Base-by-base conservation (phyloP, 306 rosid genomes). In the Quillaja saponaria region DNA sequence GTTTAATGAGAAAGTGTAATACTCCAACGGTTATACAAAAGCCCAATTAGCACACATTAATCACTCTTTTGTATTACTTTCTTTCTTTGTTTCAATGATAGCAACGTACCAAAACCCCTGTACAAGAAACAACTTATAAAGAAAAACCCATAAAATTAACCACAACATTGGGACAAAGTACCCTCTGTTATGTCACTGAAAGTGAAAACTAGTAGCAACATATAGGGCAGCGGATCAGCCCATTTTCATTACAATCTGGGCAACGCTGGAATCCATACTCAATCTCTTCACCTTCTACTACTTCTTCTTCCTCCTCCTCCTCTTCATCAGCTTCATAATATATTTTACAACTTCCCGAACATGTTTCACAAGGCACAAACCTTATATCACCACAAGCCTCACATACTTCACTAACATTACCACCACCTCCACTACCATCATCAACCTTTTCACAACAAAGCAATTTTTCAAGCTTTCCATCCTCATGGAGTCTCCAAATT, bases 331-430 rank as follows among this genome's bases (percentile, higher is more conserved):
- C 78, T 67, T 83, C 96, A 65, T 81, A 81, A 45, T 84, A 92
- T 25, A 89, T 81, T 77, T 92, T 92, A 74, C 99, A 92, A 71
- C 99, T 92, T 46, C 99, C 99, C n/a, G 64, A 76, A 51, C 99
- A 89, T 13, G 91, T 81, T 72, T 83, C 87, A 69, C 99, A 92
- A 19, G 95, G 99, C 73, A 89, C 84, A 80, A 92, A 92, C 74
- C 95, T 82, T 64, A 92, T 21, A 63, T 89, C 95, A 38, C 96
- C 97, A 80, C 99, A 92, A 8, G 73, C 91, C 55, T 83, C 95
- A 73, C 99, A 92, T 0, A 58, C 90, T 14, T 77, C 79, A 1
- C 65, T 73, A 6, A 55, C 67, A 13, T 69, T 78, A 7, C 38
- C 71, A 6, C 73, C 75, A 0, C 28, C 44, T 2, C 12, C 56